These are phyloP conservation scores for Steccherinum ochraceum DNA, from an alignment of 768 basidiomycete species.

Conservation along the genomic window DNA sequence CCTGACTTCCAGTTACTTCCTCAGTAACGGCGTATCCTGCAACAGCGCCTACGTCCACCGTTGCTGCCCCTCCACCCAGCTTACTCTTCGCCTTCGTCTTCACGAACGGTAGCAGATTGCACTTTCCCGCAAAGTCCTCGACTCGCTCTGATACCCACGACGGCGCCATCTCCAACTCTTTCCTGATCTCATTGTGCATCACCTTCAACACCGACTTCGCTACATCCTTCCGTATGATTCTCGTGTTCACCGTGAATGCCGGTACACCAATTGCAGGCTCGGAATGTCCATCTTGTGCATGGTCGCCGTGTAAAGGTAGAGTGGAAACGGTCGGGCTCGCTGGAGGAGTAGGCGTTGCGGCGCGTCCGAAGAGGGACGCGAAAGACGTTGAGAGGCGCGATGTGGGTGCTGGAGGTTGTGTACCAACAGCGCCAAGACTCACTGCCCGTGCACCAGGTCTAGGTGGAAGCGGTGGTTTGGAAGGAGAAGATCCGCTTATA, in stretches of 20 bases:
- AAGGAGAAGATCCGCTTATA: constrained; percentile 1
- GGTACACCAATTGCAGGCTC: constrained; percentile 47
- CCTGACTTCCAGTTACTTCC: constrained; percentile 4
- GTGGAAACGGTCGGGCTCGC: constrained; percentile 21
- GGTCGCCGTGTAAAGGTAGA: constrained; percentile 25
- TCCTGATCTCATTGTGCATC: constrained; percentile 50
- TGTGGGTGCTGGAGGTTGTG: constrained; percentile 17
- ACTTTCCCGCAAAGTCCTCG: constrained; percentile 43
- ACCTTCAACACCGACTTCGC: constrained; percentile 47
- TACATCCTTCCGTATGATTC: constrained; percentile 48
- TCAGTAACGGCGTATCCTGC: constrained; percentile 2
- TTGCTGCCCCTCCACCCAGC: constrained; percentile 2
- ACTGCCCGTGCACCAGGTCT: constrained; percentile 19
- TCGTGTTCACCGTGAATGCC: constrained; percentile 50
- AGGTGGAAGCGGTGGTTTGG: constrained; percentile 45
- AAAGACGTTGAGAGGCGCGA: constrained; percentile 69
- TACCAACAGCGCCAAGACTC: neutral
- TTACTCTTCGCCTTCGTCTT: constrained; percentile 1
- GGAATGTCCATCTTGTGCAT: constrained; percentile 9
- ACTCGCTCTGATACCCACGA: constrained; percentile 60
- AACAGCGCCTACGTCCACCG: constrained; percentile 4
- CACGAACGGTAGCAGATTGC: constrained; percentile 51
- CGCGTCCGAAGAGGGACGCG: constrained; percentile 66
- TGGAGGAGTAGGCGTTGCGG: constrained; percentile 25
- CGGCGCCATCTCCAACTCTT: constrained; percentile 35